Evolutionary conservation across 2,329 filamentous ascomycete species (phyloP), one percentile per base, ranked within the genome.

Genomic region (Truncatella angustata): DNA sequence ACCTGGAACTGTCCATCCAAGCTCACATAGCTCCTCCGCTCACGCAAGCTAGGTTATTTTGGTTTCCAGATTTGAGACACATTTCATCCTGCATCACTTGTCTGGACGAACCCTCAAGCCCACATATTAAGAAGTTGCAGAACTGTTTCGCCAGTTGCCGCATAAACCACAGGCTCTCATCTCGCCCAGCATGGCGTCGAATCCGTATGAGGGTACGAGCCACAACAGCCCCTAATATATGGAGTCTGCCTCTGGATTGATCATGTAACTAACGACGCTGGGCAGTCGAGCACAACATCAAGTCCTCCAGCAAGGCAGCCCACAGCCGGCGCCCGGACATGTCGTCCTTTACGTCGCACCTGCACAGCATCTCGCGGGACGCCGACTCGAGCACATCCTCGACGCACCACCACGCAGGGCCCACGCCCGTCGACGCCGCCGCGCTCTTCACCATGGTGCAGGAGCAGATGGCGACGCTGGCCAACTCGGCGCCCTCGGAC

Each of bases 261-360:
- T n/a, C n/a, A n/a, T n/a, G n/a, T n/a, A n/a, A n/a, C n/a, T n/a
- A n/a, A n/a, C n/a, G n/a, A n/a, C n/a, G n/a, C n/a, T n/a, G n/a
- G n/a, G 10, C 14, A 87, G 84, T 87, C 65, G 84, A 87, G 66
- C 84, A 87, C 72, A 81, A 81, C 65, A 81, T 86, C 68, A 74
- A 78, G 60, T 66, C 75, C 52, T 42, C 70, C 26, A 57, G 74
- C 44, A 56, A 67, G 5, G 64, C 68, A 21, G 65, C 70, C 46
- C 69, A 71, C 53, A 70, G 71, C 45, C 73, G 74, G 9, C 81
- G 84, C 36, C 79, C 80, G 55, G 81, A 85, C 71, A 87, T 87
- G 84, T 52, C 50, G 23, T 52, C 50, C 26, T 52, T 46, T n/a
- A 40, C 34, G 16, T 52, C 50, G 10, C 42, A 46, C 43, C 50